Evolutionary conservation across 2,329 filamentous ascomycete genomes (phyloP), one percentile per base, ranked within the genome.

Genomic region (Aspergillus fructus): DNA sequence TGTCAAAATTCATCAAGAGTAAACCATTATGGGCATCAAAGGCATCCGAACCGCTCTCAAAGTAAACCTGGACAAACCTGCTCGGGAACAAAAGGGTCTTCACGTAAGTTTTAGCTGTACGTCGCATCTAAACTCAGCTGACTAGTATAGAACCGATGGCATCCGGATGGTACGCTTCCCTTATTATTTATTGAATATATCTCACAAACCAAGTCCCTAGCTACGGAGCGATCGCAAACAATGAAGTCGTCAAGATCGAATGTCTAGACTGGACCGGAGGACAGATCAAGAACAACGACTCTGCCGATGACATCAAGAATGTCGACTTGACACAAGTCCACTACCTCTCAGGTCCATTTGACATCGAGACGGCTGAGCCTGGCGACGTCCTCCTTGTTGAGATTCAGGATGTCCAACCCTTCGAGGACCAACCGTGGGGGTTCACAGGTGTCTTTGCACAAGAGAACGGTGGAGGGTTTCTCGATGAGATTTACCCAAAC

Each of bases 241-340:
- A 88, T 30, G 93, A 96, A 76, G 90, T 90, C 0, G 92, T 96
- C 64, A 96, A 96, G 76, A 96, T 96, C 63, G 91, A 96, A 79
- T 96, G 93, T 68, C 80, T 94, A 7, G 91, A 96, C 76, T 96
- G 91, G 86, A 79, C 77, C 0, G 78, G 77, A 21, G 92, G 92
- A 2, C 92, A 96, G 67, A 96, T 96, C 68, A 83, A 84, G 55
- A 96, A 97, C 75, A 89, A 93, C 63, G 92, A 97, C 73, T 89
- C 83, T 33, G 93, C 93, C n/a, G 89, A 96, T 67, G 93, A 97
- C 69, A 78, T 96, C 57, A 86, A 86, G 60, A 87, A 94, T 62
- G 89, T 96, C 51, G 92, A 96, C 69, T 79, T 97, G 3, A 96
- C 90, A 21, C 83, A 85, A 56, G 84, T 96, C 47, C 93, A 97